Evolutionary conservation across 164 flowering plant genomes (phyloP).

Genomic region (Vitis vinifera): ASM3070453v1 NC_081810.1:13330501-13331000

Average conservation of each 20-base stretch:
- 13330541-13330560: conserved; percentile 84
- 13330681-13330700: background rate
- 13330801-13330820: conserved; percentile 32
- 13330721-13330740: conserved; percentile 66
- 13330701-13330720: conserved; percentile 36
- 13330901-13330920: conserved; percentile 77
- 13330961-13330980: background rate
- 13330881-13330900: conserved; percentile 92
- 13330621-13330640: conserved; percentile 1
- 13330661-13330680: background rate
- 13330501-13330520: conserved; percentile 83
- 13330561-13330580: conserved; percentile 88
- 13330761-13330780: conserved; percentile 93
- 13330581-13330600: conserved; percentile 92
- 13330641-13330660: background rate
- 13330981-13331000: background rate
- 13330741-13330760: conserved; percentile 71
- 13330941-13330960: conserved; percentile 76
- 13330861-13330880: background rate
- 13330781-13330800: conserved; percentile 75
- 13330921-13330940: conserved; percentile 80
- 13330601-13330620: conserved; percentile 51
- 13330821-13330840: conserved; percentile 6
- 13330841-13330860: background rate
- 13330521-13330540: conserved; percentile 79